phyloP scores from a whole-genome alignment of 2,329 filamentous ascomycete species.

The Clathrospora elynae region DNA sequence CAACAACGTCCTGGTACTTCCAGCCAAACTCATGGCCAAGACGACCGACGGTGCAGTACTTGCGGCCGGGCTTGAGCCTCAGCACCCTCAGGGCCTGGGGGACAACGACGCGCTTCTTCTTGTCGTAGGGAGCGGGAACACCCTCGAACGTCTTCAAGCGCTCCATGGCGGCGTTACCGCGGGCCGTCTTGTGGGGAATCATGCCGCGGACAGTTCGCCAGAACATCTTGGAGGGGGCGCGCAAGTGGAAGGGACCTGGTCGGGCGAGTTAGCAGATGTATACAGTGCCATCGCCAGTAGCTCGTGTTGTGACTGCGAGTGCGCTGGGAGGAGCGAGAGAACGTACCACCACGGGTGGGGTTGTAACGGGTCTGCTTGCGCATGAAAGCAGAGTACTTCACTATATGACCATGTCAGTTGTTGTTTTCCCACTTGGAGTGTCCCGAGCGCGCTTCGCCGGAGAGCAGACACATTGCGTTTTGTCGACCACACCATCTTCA shows the following conservation, averaged over 20 bases:
- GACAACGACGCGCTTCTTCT: constrained; percentile 99
- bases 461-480: constrained; percentile 17
- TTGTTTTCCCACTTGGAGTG: constrained; percentile 13
- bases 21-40: constrained; percentile 99
- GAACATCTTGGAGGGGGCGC: constrained; percentile 98
- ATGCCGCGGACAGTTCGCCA: constrained; percentile 99
- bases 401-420: constrained; percentile 60
- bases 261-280: constrained; percentile 28
- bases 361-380: constrained; percentile 99
- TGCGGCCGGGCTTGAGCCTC: constrained; percentile 96
- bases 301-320: not conserved
- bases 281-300: not conserved
- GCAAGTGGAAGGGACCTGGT: constrained; percentile 98
- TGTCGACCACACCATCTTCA: not conserved
- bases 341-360: constrained; percentile 94
- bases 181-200: constrained; percentile 99
- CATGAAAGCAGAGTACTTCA: constrained; percentile 99
- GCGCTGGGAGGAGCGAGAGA: constrained; percentile 1
- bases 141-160: constrained; percentile 99
- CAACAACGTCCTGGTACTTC: constrained; percentile 99
- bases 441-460: constrained; percentile 11
- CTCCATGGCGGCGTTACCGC: constrained; percentile 94
- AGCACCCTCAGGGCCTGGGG: constrained; percentile 97
- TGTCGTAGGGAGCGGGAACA: constrained; percentile 98
- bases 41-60: constrained; percentile 99